Percentiles rank a stretch among this genome's conserved stretches.
phyloP scores from a whole-genome alignment of 2,329 filamentous ascomycete genomes.

The Tetracladium maxilliforme region DNA sequence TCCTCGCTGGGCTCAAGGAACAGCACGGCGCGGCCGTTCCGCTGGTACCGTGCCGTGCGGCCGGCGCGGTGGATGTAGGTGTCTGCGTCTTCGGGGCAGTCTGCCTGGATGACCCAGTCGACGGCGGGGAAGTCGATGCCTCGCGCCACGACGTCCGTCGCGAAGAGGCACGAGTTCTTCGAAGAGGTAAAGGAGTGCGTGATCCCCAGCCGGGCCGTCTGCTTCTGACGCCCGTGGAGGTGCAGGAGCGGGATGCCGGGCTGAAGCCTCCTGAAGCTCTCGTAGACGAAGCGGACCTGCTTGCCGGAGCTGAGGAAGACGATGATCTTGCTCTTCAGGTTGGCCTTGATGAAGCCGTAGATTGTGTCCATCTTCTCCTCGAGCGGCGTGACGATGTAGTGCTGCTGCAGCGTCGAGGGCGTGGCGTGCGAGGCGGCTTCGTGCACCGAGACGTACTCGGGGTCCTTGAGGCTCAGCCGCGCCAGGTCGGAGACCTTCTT shows the following conservation, averaged over 20 bases:
- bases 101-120: conserved; percentile 98
- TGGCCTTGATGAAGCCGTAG: conserved; percentile 83
- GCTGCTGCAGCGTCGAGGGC: conserved; percentile 72
- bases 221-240: conserved; percentile 87
- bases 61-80: conserved; percentile 97
- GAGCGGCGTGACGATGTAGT: conserved; percentile 76
- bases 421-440: conserved; percentile 69
- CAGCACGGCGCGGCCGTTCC: conserved; percentile 72
- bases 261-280: conserved; percentile 82
- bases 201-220: conserved; percentile 75
- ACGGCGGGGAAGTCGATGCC: conserved; percentile 93
- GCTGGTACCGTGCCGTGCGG: conserved; percentile 84
- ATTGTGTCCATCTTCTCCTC: conserved; percentile 83
- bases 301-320: conserved; percentile 94
- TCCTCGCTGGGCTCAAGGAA: conserved; percentile 92
- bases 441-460: conserved; percentile 91
- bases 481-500: conserved; percentile 88
- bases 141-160: conserved; percentile 87
- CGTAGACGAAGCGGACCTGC: conserved; percentile 91
- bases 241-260: conserved; percentile 89
- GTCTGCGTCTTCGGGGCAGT: conserved; percentile 90
- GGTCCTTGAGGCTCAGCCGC: conserved; percentile 72
- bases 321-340: conserved; percentile 86
- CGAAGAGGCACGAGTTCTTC: conserved; percentile 78
- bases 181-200: conserved; percentile 69